Base-by-base conservation (phyloP, 2,329 filamentous ascomycete genomes). In the Helotiales sp. region DNA sequence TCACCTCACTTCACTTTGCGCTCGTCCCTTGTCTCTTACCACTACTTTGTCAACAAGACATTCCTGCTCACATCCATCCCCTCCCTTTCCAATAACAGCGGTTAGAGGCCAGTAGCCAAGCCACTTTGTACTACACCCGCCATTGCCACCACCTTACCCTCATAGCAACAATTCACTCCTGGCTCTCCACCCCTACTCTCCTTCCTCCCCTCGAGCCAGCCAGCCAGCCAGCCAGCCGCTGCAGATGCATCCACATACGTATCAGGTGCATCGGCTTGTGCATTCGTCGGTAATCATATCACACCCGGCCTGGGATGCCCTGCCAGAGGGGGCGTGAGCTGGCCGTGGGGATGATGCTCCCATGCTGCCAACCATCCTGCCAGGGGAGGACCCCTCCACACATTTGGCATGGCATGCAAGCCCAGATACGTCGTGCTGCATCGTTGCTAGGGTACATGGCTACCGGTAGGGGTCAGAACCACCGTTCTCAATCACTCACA, bases 401-500 rank as follows among this genome's bases (percentile, higher is more conserved):
- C n/a, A n/a, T n/a, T n/a, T 45, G 40, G n/a, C 6, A 43, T 43
- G 47, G 47, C 22, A 22, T 7, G 6, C 47, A 15, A 28, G 28
- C 26, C 50, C 26, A 54, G 50, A 54, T 17, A 28, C 47, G 47
- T 15, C 47, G 22, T 50, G 47, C 22, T 28, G 17, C 43, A 43
- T 17, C 37, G n/a, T 15, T n/a, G n/a, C n/a, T n/a, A n/a, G n/a
- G n/a, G 37, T 26, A 26, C 28, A 61, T 64, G 43, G 47, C 32
- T 62, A 58, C 26, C 43, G 61, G 58, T 64, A 65, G 67, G 45
- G 54, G 58, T 32, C 57, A 45, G 58, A 45, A 61, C 40, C 22
- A 61, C 40, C 22, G 40, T 47, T 70, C 63, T 68, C 57, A 64
- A 69, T 71, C 69, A 69, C 68, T 61, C 64, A 69, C 63, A 71